A percentile compares a stretch with the other conserved stretches of the same genome.
Conservation (phyloP, 768 basidiomycete species). For the Boletus reticulatus region DNA sequence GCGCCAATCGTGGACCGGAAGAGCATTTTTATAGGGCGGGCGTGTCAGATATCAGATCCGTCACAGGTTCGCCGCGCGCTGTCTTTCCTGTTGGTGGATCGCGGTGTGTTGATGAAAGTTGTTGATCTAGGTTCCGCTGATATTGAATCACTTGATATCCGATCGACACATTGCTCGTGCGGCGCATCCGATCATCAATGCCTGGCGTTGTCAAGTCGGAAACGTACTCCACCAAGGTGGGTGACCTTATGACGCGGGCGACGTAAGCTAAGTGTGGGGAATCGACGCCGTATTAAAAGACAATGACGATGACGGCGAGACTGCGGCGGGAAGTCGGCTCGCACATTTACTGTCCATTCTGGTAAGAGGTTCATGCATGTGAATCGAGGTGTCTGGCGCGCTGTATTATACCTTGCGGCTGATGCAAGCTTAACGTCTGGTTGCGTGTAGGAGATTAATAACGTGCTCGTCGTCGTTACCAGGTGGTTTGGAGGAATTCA, state of each 20-base stretch:
- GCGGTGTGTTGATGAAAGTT: neutral
- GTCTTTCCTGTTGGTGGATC: neutral
- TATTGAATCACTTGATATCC: conserved; percentile 64
- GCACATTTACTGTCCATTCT: conserved; percentile 90
- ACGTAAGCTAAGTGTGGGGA: conserved; percentile 1
- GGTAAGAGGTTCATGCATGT: conserved; percentile 38
- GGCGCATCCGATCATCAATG: conserved; percentile 77
- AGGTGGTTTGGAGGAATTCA: conserved; percentile 93
- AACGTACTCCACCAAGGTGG: conserved; percentile 72
- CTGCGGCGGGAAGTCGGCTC: conserved; percentile 85
- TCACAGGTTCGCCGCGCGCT: conserved; percentile 50
- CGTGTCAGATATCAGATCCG: conserved; percentile 75
- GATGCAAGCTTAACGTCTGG: neutral
- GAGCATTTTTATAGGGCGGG: conserved; percentile 82
- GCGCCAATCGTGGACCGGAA: conserved; percentile 86
- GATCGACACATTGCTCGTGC: conserved; percentile 74
- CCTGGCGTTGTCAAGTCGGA: conserved; percentile 75
- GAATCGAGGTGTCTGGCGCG: neutral
- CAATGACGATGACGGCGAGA: conserved; percentile 94
- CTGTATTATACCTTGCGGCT: neutral
- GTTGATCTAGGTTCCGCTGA: conserved; percentile 55
- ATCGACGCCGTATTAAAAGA: conserved; percentile 43
- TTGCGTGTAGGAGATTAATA: conserved; percentile 59
- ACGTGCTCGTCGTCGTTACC: conserved; percentile 90
- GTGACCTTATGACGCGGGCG: conserved; percentile 1